Percentiles rank a stretch among this genome's conserved stretches.
These are phyloP conservation scores for Chondrostereum purpureum DNA, from an alignment of 1,284 basidiomycete species.

Conservation along the genomic window DNA sequence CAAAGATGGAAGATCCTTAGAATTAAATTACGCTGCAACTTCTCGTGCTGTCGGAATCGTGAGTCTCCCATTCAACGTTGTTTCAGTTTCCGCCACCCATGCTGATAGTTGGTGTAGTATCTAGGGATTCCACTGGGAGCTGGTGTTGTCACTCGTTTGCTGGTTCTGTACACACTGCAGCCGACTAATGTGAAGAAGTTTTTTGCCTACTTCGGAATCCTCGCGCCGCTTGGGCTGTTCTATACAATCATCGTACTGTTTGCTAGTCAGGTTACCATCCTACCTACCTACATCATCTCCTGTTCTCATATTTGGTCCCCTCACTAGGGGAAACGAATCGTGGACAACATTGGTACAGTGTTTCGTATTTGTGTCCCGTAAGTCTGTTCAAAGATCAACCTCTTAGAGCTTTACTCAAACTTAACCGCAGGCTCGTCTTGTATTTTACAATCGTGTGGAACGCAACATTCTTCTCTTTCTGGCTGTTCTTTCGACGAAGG, in stretches of 20 bases:
- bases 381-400: too few relatives aligned
- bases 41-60: conserved; percentile 75
- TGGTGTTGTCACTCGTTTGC: conserved; percentile 63
- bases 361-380: conserved; percentile 74
- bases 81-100: neutral
- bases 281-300: conserved; percentile 34
- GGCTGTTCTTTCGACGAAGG: conserved; percentile 33
- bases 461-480: conserved; percentile 50
- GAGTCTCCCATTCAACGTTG: conserved; percentile 23
- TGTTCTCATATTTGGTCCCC: neutral
- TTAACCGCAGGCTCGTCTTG: conserved; percentile 53
- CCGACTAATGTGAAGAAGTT: conserved; percentile 52
- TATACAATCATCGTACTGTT: conserved; percentile 78
- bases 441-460: conserved; percentile 82
- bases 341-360: conserved; percentile 61
- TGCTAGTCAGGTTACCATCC: conserved; percentile 59
- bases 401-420: too few relatives aligned
- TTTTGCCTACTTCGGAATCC: conserved; percentile 62
- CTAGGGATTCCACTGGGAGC: conserved; percentile 49
- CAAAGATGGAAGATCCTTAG: conserved; percentile 28
- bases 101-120: conserved; percentile 38
- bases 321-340: conserved; percentile 20
- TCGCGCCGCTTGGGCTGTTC: conserved; percentile 69
- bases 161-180: conserved; percentile 41
- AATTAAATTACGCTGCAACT: conserved; percentile 59